Conservation (phyloP, 2,329 filamentous ascomycete species). For the Calonectria crousiana region DNA sequence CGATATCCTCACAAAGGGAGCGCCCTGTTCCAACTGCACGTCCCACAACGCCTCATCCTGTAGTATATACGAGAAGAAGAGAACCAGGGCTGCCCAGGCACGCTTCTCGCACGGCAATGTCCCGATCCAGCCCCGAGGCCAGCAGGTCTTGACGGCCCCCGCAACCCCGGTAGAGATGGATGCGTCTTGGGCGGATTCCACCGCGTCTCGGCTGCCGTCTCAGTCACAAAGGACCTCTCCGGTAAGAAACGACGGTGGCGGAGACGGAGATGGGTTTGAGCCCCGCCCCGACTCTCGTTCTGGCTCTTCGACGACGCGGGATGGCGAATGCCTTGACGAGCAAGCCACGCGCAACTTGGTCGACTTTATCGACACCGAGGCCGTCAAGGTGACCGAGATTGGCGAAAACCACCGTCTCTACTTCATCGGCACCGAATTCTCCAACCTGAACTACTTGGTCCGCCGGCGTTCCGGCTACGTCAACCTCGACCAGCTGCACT, state of each 20-base stretch:
- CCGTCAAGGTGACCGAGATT: conserved; percentile 59
- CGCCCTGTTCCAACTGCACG: conserved; percentile 62
- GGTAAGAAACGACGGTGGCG: not conserved
- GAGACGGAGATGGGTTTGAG: not conserved
- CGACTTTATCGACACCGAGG: conserved; percentile 63
- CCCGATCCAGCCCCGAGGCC: conserved; percentile 59
- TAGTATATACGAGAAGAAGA: conserved; percentile 63
- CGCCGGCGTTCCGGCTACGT: conserved; percentile 56
- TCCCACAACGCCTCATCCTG: conserved; percentile 56
- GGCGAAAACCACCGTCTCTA: conserved; percentile 60
- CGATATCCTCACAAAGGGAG: conserved; percentile 59
- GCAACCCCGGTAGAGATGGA: conserved; percentile 33
- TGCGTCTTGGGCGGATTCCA: conserved; percentile 29
- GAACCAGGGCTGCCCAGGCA: conserved; percentile 49
- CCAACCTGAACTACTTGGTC: conserved; percentile 67
- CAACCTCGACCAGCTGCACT: conserved; percentile 47
- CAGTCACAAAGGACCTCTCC: conserved; percentile 11
- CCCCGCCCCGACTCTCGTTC: conserved; percentile 23
- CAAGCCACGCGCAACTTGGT: conserved; percentile 58
- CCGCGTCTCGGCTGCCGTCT: not conserved
- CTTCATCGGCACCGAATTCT: conserved; percentile 67
- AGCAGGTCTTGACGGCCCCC: conserved; percentile 46
- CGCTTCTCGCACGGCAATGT: conserved; percentile 48
- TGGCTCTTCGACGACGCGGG: conserved; percentile 26
- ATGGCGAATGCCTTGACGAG: conserved; percentile 52